Percentiles rank a stretch among this genome's conserved stretches.
Conservation (phyloP, 2,329 filamentous ascomycete species). For the Colletotrichum lentis region DNA sequence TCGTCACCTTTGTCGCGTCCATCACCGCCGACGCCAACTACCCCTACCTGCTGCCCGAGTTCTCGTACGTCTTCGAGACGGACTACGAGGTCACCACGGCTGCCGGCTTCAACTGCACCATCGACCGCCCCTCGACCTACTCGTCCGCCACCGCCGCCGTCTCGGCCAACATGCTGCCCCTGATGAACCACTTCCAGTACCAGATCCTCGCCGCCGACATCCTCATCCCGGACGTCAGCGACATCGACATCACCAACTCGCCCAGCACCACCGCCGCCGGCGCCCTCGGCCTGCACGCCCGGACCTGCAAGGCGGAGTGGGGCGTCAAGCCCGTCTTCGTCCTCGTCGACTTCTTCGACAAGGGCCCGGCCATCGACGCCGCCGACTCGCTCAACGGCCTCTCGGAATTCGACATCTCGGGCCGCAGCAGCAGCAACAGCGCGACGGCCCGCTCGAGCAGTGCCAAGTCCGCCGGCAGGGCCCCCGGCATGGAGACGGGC, state of each 20-base stretch:
- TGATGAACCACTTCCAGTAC: constrained; percentile 86
- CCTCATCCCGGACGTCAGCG: constrained; percentile 66
- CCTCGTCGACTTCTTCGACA: constrained; percentile 82
- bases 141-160: constrained; percentile 61
- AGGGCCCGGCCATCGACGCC: constrained; percentile 72
- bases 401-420: constrained; percentile 45
- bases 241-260: constrained; percentile 72
- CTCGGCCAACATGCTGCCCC: constrained; percentile 67
- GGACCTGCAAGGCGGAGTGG: constrained; percentile 65
- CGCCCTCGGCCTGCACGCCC: constrained; percentile 61
- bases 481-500: constrained; percentile 45
- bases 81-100: constrained; percentile 69
- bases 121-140: constrained; percentile 69
- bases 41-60: constrained; percentile 71
- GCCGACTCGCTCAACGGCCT: constrained; percentile 74
- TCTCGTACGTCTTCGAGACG: constrained; percentile 76
- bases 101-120: constrained; percentile 74
- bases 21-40: constrained; percentile 52
- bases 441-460: constrained; percentile 36
- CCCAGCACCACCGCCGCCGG: constrained; percentile 62
- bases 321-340: constrained; percentile 74
- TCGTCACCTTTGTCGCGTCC: constrained; percentile 75
- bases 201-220: constrained; percentile 61
- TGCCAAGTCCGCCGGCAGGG: constrained; percentile 32
- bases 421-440: constrained; percentile 45